A percentile compares a stretch with the other conserved stretches of the same genome.
Conservation (phyloP, 1,284 basidiomycete species). For the Cutaneotrichosporon sp. region DNA sequence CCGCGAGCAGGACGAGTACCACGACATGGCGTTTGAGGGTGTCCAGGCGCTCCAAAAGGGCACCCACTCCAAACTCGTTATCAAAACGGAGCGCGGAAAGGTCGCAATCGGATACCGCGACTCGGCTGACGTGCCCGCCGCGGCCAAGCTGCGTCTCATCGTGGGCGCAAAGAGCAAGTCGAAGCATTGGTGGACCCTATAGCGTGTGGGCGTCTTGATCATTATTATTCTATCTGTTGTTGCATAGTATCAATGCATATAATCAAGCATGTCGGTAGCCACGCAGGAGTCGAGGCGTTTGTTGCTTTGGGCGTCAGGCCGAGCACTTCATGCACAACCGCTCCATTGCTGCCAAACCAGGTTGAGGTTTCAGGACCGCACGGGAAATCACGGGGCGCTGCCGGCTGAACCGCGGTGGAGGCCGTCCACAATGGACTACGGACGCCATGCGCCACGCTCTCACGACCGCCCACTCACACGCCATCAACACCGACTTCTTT, state of each 20-base stretch:
- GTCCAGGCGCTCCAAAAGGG: slow-evolving; percentile 19
- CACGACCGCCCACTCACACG: neutral
- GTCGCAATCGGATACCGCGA: slow-evolving; percentile 20
- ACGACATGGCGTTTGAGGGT: slow-evolving; percentile 26
- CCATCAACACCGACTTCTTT: neutral
- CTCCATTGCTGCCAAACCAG: too few species aligned
- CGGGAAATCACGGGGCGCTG: too few species aligned
- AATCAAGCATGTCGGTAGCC: too few species aligned
- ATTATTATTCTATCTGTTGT: neutral
- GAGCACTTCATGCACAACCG: too few species aligned
- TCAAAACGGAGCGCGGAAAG: slow-evolving; percentile 25
- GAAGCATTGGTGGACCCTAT: slow-evolving; percentile 16
- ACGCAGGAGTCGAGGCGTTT: too few species aligned
- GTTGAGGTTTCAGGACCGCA: too few species aligned
- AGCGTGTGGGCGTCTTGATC: neutral
- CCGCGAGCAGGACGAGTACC: slow-evolving; percentile 25
- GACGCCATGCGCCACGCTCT: too few species aligned
- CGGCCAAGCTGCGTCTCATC: neutral
- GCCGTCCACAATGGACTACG: too few species aligned
- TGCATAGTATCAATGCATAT: too few species aligned
- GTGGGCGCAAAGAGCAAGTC: slow-evolving; percentile 5
- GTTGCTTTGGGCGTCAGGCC: too few species aligned
- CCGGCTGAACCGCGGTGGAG: too few species aligned
- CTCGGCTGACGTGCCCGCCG: neutral
- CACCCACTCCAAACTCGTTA: slow-evolving; percentile 27